Base-by-base conservation (phyloP, 805 yeast genomes). In the Blastobotrys muscicola region DNA sequence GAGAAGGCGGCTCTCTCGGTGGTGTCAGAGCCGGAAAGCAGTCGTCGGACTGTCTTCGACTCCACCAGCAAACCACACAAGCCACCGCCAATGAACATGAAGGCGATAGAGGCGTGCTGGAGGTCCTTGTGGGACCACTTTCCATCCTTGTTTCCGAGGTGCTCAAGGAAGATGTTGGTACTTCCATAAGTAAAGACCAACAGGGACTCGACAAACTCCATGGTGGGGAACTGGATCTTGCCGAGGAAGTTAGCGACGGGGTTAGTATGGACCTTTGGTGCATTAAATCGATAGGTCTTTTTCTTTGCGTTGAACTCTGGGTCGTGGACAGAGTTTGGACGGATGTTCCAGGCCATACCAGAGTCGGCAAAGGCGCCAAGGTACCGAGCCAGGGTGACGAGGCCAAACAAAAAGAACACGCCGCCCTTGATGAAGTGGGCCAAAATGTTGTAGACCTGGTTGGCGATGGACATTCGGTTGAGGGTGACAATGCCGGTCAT, bases 401-500 rank as follows among this genome's bases (percentile, higher is more conserved):
- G 48, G 14, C 98, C 98, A 33, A 83, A 66, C 4, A 70, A 50
- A 46, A 86, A 71, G 58, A 90, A 90, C 2, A 90, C 92, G 20
- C 90, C 92, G 47, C 98, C 98, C 63, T 90, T 90, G 61, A 90
- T 90, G 72, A 86, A 85, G 64, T 90, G 98, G 1, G 98, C 98
- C 45, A 90, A 70, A 42, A 90, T 62, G 54, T 85, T 86, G 67
- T 85, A 90, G 10, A 89, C 80, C 14, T 68, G 68, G 9, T 54
- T 57, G 3, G 78, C 89, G 61, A 75, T 65, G 33, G 95, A 97
- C 55, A 87, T 62, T 34, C 80, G 58, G 43, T 73, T 75, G 36
- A 84, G 82, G 4, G 82, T 79, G 5, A 86, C 85, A 29, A 78
- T 56, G 2, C 75, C 82, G 3, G 76, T 66, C 35, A 75, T 38